These are phyloP conservation scores for Trichosporon sp. DNA, from an alignment of 1,284 basidiomycete species.

Conservation along the genomic window DNA sequence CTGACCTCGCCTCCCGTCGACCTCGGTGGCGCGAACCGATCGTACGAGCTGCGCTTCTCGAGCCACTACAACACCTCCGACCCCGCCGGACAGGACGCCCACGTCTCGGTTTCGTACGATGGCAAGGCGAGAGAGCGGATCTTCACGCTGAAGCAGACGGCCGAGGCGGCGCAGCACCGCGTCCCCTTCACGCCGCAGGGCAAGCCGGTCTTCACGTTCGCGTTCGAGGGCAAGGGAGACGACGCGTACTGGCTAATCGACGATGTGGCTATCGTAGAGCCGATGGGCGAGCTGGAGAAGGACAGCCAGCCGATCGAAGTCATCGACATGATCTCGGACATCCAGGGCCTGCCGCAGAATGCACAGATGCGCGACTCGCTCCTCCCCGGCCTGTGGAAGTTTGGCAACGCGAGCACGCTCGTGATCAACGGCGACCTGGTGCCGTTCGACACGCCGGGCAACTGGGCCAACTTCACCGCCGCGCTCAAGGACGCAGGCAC, in stretches of 20 bases:
- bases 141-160: background rate
- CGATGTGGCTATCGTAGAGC: constrained; percentile 6
- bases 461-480: background rate
- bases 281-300: background rate
- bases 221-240: background rate
- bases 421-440: constrained; percentile 10
- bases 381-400: background rate
- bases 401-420: background rate
- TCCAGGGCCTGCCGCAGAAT: constrained; percentile 1
- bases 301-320: background rate
- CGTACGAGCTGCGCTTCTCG: constrained; percentile 6
- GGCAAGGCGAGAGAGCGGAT: background rate
- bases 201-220: background rate
- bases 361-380: background rate
- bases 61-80: constrained; percentile 5
- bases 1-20: background rate
- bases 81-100: background rate
- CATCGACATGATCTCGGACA: constrained; percentile 9
- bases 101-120: background rate
- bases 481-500: background rate
- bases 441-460: background rate
- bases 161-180: background rate
- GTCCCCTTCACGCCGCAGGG: background rate
- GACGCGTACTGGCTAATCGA: constrained; percentile 5
- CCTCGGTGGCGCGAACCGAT: background rate